Evolutionary conservation across 495 filamentous ascomycete species (phyloP).

Genomic region (Xylaria venustula): DNA sequence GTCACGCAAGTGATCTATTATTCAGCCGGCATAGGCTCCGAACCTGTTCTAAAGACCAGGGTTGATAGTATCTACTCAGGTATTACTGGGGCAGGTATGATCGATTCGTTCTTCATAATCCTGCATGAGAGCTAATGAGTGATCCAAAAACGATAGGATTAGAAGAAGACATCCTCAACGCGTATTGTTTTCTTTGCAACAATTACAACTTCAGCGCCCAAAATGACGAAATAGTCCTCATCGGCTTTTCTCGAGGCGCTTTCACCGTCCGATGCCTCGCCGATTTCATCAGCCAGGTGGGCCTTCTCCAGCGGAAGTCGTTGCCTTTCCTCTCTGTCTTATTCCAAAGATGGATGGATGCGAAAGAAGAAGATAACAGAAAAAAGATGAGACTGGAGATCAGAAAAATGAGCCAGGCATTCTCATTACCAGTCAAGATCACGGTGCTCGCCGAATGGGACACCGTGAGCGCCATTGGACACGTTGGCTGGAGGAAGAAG

Average conservation of each 20-base stretch:
- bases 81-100: conserved; percentile 32
- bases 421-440: conserved; percentile 3
- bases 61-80: conserved; percentile 16
- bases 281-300: conserved; percentile 52
- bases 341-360: conserved; percentile 1
- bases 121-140: background rate
- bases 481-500: background rate
- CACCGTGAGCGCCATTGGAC: background rate
- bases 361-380: background rate
- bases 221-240: conserved; percentile 61
- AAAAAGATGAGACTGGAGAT: background rate
- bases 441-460: conserved; percentile 4
- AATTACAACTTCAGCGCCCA: conserved; percentile 46
- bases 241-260: conserved; percentile 64
- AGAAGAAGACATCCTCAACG: conserved; percentile 45
- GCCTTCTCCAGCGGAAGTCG: conserved; percentile 37
- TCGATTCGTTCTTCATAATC: background rate
- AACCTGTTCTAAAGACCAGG: background rate
- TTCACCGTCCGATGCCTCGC: conserved; percentile 60
- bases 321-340: background rate
- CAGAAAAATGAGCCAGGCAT: background rate
- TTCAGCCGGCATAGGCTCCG: conserved; percentile 1
- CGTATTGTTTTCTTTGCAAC: conserved; percentile 58
- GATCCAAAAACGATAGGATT: background rate
- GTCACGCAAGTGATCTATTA: conserved; percentile 5